Evolutionary conservation across 2,329 filamentous ascomycete genomes (phyloP).

Genomic region (Zopfia rhizophila): DNA sequence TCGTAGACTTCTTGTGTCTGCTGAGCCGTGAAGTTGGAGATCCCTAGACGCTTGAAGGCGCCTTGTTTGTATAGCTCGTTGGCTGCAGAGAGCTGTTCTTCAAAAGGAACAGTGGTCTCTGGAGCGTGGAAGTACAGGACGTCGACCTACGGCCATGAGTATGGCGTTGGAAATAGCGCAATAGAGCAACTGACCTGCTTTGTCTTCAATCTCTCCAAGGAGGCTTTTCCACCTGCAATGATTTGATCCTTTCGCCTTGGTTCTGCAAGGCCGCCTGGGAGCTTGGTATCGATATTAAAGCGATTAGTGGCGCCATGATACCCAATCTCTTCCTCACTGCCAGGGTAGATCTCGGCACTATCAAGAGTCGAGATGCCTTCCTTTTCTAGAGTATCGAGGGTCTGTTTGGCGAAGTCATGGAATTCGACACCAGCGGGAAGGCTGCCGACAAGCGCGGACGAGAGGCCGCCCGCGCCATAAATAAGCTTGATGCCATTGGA

Average conservation of each 20-base stretch:
- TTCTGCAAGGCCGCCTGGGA: constrained; percentile 53
- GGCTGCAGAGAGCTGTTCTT: constrained; percentile 42
- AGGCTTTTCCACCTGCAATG: constrained; percentile 46
- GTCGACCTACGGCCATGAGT: too few species aligned
- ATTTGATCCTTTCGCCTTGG: constrained; percentile 48
- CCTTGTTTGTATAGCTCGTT: constrained; percentile 46
- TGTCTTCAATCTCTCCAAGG: constrained; percentile 38
- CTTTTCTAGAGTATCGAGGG: constrained; percentile 44
- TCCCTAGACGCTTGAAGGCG: constrained; percentile 46
- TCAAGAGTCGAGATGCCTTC: constrained; percentile 51
- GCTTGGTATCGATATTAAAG: constrained; percentile 61
- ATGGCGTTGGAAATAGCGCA: too few species aligned
- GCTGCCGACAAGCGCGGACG: too few species aligned
- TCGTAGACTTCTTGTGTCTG: constrained; percentile 45
- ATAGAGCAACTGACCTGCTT: too few species aligned
- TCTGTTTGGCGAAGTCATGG: constrained; percentile 36
- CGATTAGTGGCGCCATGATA: constrained; percentile 50
- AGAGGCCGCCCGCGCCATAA: too few species aligned
- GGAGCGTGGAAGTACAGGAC: constrained; percentile 48
- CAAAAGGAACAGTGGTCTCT: constrained; percentile 33
- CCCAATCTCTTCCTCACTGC: constrained; percentile 57
- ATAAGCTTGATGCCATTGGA: too few species aligned
- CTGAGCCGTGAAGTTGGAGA: constrained; percentile 42
- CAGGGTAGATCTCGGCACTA: constrained; percentile 54
- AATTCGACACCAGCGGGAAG: too few species aligned